Conservation (phyloP, 352 stramenopile genomes). For the Globisporangium abappressorium region DNA sequence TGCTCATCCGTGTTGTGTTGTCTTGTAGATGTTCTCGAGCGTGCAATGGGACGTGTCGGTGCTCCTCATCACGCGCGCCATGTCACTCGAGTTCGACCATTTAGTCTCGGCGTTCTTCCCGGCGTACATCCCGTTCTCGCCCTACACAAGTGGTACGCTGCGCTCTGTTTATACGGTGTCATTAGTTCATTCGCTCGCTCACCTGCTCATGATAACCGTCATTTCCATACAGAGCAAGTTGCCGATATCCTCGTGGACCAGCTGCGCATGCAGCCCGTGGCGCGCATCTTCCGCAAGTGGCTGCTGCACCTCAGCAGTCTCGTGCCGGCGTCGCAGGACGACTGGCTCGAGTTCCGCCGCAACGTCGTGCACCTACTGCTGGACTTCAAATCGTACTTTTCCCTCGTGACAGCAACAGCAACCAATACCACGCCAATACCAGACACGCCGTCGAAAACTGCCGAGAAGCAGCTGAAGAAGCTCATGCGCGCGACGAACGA, state of each 20-base stretch:
- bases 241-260: conserved; percentile 61
- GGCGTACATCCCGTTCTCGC: conserved; percentile 51
- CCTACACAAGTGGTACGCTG: conserved; percentile 45
- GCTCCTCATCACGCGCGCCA: conserved; percentile 60
- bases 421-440: not conserved
- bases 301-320: conserved; percentile 44
- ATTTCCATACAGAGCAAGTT: conserved; percentile 36
- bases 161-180: too few relatives aligned
- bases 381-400: conserved; percentile 34
- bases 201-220: conserved; percentile 6
- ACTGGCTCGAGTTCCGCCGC: conserved; percentile 67
- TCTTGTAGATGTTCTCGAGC: conserved; percentile 40
- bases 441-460: conserved; percentile 7
- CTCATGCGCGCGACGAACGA: conserved; percentile 35
- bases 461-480: conserved; percentile 25
- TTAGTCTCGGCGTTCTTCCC: conserved; percentile 52
- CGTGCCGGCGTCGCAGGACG: conserved; percentile 42
- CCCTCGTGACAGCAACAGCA: conserved; percentile 1
- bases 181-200: not conserved
- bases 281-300: conserved; percentile 52
- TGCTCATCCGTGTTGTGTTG: conserved; percentile 2
- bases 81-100: conserved; percentile 65
- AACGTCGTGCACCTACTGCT: conserved; percentile 53
- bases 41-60: conserved; percentile 56
- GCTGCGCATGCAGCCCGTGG: conserved; percentile 34